Conservation (phyloP, 2,329 filamentous ascomycete genomes). For the Scedosporium minutisporum region DNA sequence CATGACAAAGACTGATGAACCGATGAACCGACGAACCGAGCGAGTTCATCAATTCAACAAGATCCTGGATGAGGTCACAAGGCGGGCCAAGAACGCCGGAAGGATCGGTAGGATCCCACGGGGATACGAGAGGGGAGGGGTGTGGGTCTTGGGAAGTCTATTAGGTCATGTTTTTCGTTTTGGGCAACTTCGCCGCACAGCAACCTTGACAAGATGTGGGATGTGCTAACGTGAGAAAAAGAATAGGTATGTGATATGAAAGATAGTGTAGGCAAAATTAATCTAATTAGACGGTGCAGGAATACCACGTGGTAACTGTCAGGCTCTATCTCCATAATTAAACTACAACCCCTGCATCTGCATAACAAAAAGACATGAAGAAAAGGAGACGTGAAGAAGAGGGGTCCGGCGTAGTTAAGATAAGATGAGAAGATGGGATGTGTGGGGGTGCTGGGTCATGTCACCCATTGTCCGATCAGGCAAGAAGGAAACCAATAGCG, state of each 20-base stretch:
- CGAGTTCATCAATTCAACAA: neutral
- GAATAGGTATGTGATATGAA: too few species aligned
- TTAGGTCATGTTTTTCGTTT: neutral
- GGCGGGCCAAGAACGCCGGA: neutral
- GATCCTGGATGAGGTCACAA: neutral
- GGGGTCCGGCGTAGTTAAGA: neutral
- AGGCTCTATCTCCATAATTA: too few species aligned
- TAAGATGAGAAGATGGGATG: neutral
- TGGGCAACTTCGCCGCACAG: too few species aligned
- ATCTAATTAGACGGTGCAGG: too few species aligned
- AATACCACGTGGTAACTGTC: too few species aligned
- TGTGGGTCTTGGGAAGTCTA: neutral
- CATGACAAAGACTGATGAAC: neutral
- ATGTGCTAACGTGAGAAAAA: too few species aligned
- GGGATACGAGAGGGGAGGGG: neutral
- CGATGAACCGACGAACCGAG: neutral
- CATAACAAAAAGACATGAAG: too few species aligned
- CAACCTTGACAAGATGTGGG: too few species aligned
- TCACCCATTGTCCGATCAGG: constrained; percentile 6
- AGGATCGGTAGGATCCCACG: neutral
- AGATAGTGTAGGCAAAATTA: too few species aligned
- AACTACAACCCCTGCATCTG: too few species aligned
- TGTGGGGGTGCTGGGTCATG: neutral
- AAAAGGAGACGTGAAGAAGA: neutral
- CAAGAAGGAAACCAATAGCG: constrained; percentile 8